Evolutionary conservation across 805 yeast species (phyloP).

Genomic region (Nakazawaea ishiwadae): DNA sequence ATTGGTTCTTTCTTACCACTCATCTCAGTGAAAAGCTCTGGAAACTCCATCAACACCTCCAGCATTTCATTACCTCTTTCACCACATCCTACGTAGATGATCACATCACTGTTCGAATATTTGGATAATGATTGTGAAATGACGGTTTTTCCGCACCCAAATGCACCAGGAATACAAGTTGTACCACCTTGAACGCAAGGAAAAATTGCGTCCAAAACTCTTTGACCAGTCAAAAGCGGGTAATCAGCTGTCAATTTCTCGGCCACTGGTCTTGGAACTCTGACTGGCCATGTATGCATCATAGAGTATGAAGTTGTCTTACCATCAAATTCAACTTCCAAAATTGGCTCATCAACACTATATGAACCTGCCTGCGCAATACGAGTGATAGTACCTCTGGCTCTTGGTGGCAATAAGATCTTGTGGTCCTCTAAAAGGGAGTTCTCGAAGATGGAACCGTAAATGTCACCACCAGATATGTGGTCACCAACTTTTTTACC

Average conservation of each 20-base stretch:
- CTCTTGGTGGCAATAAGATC: slow-evolving; percentile 95
- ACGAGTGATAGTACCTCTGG: slow-evolving; percentile 92
- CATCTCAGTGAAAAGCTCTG: slow-evolving; percentile 88
- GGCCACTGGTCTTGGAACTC: slow-evolving; percentile 98
- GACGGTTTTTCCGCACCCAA: slow-evolving; percentile 99
- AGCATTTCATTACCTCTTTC: slow-evolving; percentile 99
- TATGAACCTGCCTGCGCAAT: slow-evolving; percentile 90
- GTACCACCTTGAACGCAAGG: slow-evolving; percentile 99
- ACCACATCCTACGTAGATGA: slow-evolving; percentile 91
- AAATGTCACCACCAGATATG: slow-evolving; percentile 96
- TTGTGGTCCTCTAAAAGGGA: slow-evolving; percentile 90
- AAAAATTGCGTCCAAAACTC: slow-evolving; percentile 95
- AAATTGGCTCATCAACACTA: slow-evolving; percentile 80
- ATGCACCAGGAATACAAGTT: slow-evolving; percentile 99
- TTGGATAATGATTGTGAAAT: slow-evolving; percentile 96
- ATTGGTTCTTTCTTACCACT: slow-evolving; percentile 95
- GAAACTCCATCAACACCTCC: slow-evolving; percentile 99
- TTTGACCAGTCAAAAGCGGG: slow-evolving; percentile 96
- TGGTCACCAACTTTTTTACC: slow-evolving; percentile 88
- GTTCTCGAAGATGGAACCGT: slow-evolving; percentile 91
- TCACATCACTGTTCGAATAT: slow-evolving; percentile 95
- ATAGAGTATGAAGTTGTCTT: slow-evolving; percentile 73
- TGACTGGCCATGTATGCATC: slow-evolving; percentile 99
- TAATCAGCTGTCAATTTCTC: slow-evolving; percentile 90
- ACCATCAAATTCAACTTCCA: slow-evolving; percentile 96